Evolutionary conservation across 225 moss, liverwort and hornwort species (phyloP), one percentile per base, ranked within the genome.

Genomic region (Polytrichum commune): DNA sequence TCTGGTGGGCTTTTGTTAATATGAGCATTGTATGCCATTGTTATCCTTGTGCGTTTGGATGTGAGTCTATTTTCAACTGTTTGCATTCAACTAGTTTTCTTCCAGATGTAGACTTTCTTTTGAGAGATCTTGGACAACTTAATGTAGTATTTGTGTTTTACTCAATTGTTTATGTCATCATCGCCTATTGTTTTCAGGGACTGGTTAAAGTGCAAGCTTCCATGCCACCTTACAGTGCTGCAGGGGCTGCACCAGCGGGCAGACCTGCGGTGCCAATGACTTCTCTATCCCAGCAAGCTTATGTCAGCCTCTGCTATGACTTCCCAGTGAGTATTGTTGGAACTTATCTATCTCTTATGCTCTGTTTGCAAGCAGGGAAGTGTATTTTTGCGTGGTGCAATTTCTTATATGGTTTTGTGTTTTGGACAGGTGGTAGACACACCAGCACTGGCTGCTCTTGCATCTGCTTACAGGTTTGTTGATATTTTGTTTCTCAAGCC

Each of bases 241-340:
- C 87, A 56, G 90, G 82, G 64, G 76, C 85, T 66, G 80, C 78
- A 69, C 81, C 85, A 73, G 55, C 72, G 7, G 78, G 63, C 30
- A 81, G 60, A 68, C 63, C 70, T 71, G 73, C 77, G 26, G 82
- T 74, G 33, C 82, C 77, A 29, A 73, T 80, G 74, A 73, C 60
- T 78, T 80, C 77, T 54, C 72, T 78, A 27, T 90, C 92, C 20
- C 73, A 84, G 73, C 84, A 89, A 83, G 92, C 92, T 46, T 92
- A 91, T 76, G 74, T 72, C 68, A 95, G 92, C 77, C 76, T 95
- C 69, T 91, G 88, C 82, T 95, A 81, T 55, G 95, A 95, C 79
- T 95, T 92, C 68, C 92, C 92, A 77, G 93, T 93, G 19, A 71
- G 84, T 88, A 5, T 28, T 55, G 46, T 46, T 46, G 16, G 46